A percentile compares a stretch with the other conserved stretches of the same genome.
Conservation (phyloP, 2,329 filamentous ascomycete genomes). For the Fusarium decemcellulare region DNA sequence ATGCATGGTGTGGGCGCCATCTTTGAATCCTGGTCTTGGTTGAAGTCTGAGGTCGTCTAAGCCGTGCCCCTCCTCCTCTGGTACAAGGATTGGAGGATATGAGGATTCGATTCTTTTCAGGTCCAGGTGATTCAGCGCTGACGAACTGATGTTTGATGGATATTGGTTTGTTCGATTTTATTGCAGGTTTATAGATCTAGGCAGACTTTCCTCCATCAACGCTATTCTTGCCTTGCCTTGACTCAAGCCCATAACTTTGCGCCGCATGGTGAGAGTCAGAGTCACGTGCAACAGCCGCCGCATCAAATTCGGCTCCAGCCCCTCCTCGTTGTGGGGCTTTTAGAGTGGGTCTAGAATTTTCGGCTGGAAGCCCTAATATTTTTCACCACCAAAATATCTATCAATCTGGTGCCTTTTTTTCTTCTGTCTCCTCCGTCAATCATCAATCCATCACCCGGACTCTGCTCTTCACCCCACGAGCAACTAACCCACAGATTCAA, state of each 20-base stretch:
- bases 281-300: conserved; percentile 35
- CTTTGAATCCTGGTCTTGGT: conserved; percentile 18
- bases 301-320: conserved; percentile 11
- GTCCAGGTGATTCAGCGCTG: neutral
- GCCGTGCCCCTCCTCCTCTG: conserved; percentile 1
- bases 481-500: conserved; percentile 55
- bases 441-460: conserved; percentile 50
- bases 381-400: conserved; percentile 51
- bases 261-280: conserved; percentile 15
- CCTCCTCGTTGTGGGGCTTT: conserved; percentile 21
- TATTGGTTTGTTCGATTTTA: neutral
- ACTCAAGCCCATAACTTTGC: conserved; percentile 27
- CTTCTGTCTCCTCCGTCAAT: conserved; percentile 45
- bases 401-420: conserved; percentile 40
- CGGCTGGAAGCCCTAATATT: conserved; percentile 55
- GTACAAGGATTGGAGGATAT: neutral
- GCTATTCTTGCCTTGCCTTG: conserved; percentile 20
- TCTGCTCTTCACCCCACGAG: conserved; percentile 54
- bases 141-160: neutral
- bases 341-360: conserved; percentile 34
- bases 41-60: neutral
- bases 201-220: conserved; percentile 7
- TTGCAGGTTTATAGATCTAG: conserved; percentile 21
- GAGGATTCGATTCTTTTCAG: neutral
- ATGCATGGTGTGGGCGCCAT: conserved; percentile 87